A percentile compares a stretch with the other conserved stretches of the same genome.
phyloP scores from a whole-genome alignment of 192 early-diverging fungal genomes.

The Coemansia javaensis region DNA sequence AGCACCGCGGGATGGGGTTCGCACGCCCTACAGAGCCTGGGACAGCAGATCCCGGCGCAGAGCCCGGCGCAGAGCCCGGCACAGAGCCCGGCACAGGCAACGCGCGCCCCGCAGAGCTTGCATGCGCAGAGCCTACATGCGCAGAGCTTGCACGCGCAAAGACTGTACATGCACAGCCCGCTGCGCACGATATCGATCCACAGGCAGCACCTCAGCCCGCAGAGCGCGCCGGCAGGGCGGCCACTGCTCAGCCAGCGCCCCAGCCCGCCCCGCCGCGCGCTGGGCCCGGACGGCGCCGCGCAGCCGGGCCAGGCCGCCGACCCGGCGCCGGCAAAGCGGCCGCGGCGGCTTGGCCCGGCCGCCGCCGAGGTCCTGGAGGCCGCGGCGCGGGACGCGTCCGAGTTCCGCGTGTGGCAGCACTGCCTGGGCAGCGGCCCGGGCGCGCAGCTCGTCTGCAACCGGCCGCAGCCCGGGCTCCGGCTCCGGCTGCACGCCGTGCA shows the following conservation, averaged over 20 bases:
- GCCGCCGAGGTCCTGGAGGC: conserved; percentile 11
- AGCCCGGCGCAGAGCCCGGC: no score
- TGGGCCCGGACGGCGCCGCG: not conserved
- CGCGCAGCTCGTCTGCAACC: conserved; percentile 11
- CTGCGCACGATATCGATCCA: conserved; percentile 18
- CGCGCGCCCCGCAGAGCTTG: no score
- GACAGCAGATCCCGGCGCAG: no score
- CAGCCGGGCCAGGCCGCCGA: not conserved
- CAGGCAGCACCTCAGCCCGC: conserved; percentile 6
- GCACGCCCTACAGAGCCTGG: no score
- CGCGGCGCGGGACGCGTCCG: conserved; percentile 12
- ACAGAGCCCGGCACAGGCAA: not conserved
- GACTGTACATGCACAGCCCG: not conserved
- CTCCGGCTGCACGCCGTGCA: conserved; percentile 6
- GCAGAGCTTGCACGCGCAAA: no score
- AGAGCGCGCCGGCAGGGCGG: conserved; percentile 1
- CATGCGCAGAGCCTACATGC: not conserved
- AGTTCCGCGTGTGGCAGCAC: conserved; percentile 43
- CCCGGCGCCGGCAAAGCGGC: conserved; percentile 24
- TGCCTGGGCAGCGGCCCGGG: conserved; percentile 13
- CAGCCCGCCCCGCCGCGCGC: not conserved
- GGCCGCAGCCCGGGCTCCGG: conserved; percentile 12
- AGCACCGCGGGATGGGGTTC: not conserved
- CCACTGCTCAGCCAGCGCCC: conserved; percentile 25
- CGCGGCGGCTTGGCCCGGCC: conserved; percentile 14